Base-by-base conservation (phyloP, 2,329 filamentous ascomycete genomes). In the Verticillium longisporum region DNA sequence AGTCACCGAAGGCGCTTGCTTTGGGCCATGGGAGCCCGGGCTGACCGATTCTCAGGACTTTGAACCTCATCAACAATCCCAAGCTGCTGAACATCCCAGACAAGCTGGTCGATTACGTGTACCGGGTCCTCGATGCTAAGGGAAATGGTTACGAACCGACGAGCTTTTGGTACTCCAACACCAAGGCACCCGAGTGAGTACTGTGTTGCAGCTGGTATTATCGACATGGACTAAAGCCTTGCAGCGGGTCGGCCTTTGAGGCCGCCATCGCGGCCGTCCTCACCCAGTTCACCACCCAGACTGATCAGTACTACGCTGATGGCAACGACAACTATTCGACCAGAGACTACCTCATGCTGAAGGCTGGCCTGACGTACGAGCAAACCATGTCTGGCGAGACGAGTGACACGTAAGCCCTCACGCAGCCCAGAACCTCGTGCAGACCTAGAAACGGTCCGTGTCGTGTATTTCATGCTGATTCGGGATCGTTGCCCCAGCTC, bases 381-480 rank as follows among this genome's bases (percentile, higher is more conserved):
- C 45, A 60, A 14, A 60, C 58, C 6, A 41, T 55, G 33, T 10
- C 32, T n/a, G 58, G 32, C 32, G 58, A 60, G 26, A 11, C 38
- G 15, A 33, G 14, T 18, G 58, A 60, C 41, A 60, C 50, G 58
- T 60, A 32, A 60, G 58, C 37, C 15, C 11, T 13, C 34, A 36
- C 34, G 34, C 34, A 36, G 13, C 9, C 34, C 15, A 10, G 57
- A 37, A 34, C 21, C 64, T 15, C 62, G 61, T 34, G 58, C 65
- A 60, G 66, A 59, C 55, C 60, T 59, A 38, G 38, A 65, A 10
- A 67, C 67, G 18, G 65, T 68, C 36, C 65, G 13, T 41, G 38
- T 15, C 13, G 15, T n/a, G 11, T 15, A 68, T 37, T 67, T 64
- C 63, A 36, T 65, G 57, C 65, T 69, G 61, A 69, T 64, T 9